These are phyloP conservation scores for Gossypium ekmanianum DNA, from an alignment of 345 rosid species.

Conservation along the genomic window DNA sequence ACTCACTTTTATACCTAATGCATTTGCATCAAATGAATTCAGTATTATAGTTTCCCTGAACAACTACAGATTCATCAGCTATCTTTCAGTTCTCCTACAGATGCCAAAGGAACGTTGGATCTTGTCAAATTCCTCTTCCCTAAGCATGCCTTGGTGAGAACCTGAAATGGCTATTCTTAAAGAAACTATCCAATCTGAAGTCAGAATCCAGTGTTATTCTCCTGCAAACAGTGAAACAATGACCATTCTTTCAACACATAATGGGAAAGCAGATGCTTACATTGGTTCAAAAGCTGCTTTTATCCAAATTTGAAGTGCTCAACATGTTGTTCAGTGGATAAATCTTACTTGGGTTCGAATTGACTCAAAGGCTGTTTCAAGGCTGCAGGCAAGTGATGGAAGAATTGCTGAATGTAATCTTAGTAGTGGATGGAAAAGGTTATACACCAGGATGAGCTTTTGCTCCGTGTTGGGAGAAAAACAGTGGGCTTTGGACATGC, in stretches of 20 bases:
- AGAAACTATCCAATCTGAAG: conserved; percentile 57
- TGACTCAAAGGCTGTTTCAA: conserved; percentile 1
- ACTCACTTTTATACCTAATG: background rate
- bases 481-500: background rate
- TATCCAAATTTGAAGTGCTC: background rate
- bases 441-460: background rate
- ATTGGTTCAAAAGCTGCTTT: conserved; percentile 30
- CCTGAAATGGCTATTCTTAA: conserved; percentile 77
- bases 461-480: background rate
- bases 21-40: background rate
- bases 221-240: conserved; percentile 16
- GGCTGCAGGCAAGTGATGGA: conserved; percentile 49
- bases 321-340: conserved; percentile 17
- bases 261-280: conserved; percentile 19
- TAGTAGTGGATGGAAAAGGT: background rate
- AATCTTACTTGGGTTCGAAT: background rate
- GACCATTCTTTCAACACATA: conserved; percentile 51
- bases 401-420: conserved; percentile 22
- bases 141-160: conserved; percentile 80
- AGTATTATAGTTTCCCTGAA: background rate
- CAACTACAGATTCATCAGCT: conserved; percentile 75
- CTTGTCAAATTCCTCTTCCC: conserved; percentile 82
- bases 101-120: conserved; percentile 95
- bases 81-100: conserved; percentile 94
- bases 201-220: conserved; percentile 60